Evolutionary conservation across 768 basidiomycete genomes (phyloP).

Genomic region (Boletus insuetus): DNA sequence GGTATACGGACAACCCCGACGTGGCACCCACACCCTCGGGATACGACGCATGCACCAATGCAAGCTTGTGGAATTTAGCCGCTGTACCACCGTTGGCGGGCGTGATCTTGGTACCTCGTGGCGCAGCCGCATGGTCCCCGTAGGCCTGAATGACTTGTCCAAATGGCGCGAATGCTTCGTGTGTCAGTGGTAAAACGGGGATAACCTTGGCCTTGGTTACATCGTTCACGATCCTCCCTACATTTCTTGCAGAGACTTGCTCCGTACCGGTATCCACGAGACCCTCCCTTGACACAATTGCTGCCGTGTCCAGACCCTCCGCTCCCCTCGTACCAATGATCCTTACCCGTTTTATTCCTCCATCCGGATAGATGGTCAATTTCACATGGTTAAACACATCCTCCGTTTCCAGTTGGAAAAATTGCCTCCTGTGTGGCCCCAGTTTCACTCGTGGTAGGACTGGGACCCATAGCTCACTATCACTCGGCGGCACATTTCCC

Average conservation of each 20-base stretch:
- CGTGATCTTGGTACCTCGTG: constrained; percentile 69
- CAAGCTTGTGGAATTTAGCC: constrained; percentile 88
- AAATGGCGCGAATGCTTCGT: constrained; percentile 84
- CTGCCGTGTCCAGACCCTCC: constrained; percentile 3
- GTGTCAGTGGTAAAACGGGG: constrained; percentile 69
- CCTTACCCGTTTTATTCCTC: constrained; percentile 92
- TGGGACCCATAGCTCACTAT: constrained; percentile 56
- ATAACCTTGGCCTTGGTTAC: constrained; percentile 30
- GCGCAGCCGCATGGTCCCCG: constrained; percentile 59
- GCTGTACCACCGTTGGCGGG: constrained; percentile 89
- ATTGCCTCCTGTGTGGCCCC: constrained; percentile 88
- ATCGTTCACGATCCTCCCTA: background rate
- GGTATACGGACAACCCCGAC: constrained; percentile 77
- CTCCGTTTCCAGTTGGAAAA: constrained; percentile 74
- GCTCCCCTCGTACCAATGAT: constrained; percentile 61
- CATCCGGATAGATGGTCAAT: constrained; percentile 90
- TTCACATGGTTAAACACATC: constrained; percentile 77
- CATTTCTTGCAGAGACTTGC: background rate
- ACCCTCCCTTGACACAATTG: constrained; percentile 7
- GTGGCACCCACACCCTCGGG: constrained; percentile 54
- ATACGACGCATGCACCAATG: constrained; percentile 67
- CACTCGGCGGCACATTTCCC: constrained; percentile 37
- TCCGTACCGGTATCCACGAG: constrained; percentile 1
- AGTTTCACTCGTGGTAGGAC: constrained; percentile 77
- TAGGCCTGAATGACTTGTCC: constrained; percentile 93